Evolutionary conservation across 2,329 filamentous ascomycete genomes (phyloP), one percentile per base, ranked within the genome.

Genomic region (Trichophyton equinum): DNA sequence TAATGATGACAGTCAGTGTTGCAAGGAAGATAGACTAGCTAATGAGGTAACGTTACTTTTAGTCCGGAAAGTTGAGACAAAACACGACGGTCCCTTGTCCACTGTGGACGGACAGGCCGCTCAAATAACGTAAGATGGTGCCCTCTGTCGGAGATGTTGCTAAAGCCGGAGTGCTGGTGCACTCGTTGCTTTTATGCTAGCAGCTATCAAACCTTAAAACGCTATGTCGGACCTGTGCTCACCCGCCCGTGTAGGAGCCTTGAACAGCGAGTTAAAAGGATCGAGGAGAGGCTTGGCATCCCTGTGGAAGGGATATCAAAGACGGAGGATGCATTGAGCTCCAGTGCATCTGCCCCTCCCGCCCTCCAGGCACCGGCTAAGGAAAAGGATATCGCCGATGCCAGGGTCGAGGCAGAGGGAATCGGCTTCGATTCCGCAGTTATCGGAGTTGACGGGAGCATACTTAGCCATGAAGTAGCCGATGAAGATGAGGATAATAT

Each of bases 231-330:
- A 59, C n/a, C 38, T 44, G 27, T 46, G 27, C 5, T 51, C 27
- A 59, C 33, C 33, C 33, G 53, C 20, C 44, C 53, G 13, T 44
- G 51, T 7, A n/a, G 49, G 42, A 42, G 13, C 27, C 53, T 61
- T 11, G 42, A 61, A 15, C 25, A 53, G 33, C 57, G 60, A 36
- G 30, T 61, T 4, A 40, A 61, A 22, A 58, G 60, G 27, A 58
- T 61, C 27, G 60, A 61, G 36, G 38, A 18, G n/a, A 33, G 22
- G 13, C 55, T 61, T 20, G 55, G 55, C 3, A 57, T 61, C 25
- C 20, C 59, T 20, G 15, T 38, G 4, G 58, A 58, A n/a, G 49
- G 46, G 40, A 6, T 59, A 56, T 25, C 20, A 18, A 47, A n/a
- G 68, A 7, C 20, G 2, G 58, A 38, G 7, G 30, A 40, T n/a